Evolutionary conservation across 164 flowering plant species (phyloP).

Genomic region (Hamamelis virginiana): DNA sequence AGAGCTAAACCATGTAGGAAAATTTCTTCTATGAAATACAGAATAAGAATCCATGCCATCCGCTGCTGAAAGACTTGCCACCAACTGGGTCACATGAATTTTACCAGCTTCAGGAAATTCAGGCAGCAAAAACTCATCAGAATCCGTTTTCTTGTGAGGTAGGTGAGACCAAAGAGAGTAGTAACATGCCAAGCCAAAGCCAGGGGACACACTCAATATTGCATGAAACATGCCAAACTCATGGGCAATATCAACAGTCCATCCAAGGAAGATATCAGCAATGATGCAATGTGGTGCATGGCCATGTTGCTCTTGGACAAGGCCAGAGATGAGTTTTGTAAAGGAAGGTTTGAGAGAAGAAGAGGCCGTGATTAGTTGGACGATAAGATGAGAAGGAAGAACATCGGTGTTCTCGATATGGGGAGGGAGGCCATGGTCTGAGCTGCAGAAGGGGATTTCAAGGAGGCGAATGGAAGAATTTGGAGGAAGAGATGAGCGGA

Average conservation of each 20-base stretch:
- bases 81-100: constrained; percentile 39
- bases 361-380: constrained; percentile 32
- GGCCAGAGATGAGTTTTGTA: constrained; percentile 16
- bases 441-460: constrained; percentile 41
- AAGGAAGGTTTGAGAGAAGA: constrained; percentile 30
- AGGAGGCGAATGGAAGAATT: constrained; percentile 38
- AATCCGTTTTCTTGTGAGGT: constrained; percentile 22
- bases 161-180: constrained; percentile 40
- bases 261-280: constrained; percentile 39
- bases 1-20: constrained; percentile 28
- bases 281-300: constrained; percentile 26
- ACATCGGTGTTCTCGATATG: constrained; percentile 42
- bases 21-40: constrained; percentile 13
- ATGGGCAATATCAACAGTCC: constrained; percentile 38
- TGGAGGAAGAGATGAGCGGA: constrained; percentile 34
- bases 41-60: constrained; percentile 38
- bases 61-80: constrained; percentile 18
- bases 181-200: constrained; percentile 45
- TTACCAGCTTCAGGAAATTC: constrained; percentile 43
- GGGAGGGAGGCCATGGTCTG: constrained; percentile 57
- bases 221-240: constrained; percentile 42
- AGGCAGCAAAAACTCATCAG: constrained; percentile 30
- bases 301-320: neutral
- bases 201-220: constrained; percentile 39
- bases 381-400: constrained; percentile 33